Conservation (phyloP, 1,139 yeast species). For the Candida anutae region DNA sequence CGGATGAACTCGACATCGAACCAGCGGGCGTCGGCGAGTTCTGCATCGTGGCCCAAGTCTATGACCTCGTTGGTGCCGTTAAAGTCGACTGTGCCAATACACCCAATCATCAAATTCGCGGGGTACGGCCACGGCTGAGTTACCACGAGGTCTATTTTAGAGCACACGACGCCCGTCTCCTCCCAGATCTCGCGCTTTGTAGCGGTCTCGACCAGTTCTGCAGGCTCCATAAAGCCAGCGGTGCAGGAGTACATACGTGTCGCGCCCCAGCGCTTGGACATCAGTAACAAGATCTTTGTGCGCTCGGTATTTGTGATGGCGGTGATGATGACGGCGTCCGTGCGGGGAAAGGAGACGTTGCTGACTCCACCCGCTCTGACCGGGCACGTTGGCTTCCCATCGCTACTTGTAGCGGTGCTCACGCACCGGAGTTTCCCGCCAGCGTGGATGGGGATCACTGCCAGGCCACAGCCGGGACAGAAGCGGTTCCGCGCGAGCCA, state of each 20-base stretch:
- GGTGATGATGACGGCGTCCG: constrained; percentile 81
- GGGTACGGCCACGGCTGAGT: constrained; percentile 98
- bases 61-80: constrained; percentile 54
- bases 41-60: constrained; percentile 75
- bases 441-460: constrained; percentile 64
- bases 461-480: constrained; percentile 86
- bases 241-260: constrained; percentile 67
- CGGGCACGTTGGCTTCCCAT: constrained; percentile 33
- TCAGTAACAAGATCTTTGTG: constrained; percentile 62
- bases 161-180: constrained; percentile 78
- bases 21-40: constrained; percentile 81
- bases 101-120: constrained; percentile 87
- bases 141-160: constrained; percentile 50
- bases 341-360: constrained; percentile 76
- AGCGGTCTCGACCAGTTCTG: constrained; percentile 85
- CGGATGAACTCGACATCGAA: constrained; percentile 50
- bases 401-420: constrained; percentile 21
- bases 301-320: constrained; percentile 62
- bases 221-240: constrained; percentile 95
- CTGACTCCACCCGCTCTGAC: constrained; percentile 48
- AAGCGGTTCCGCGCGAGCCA: constrained; percentile 71
- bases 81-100: constrained; percentile 63
- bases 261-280: constrained; percentile 46
- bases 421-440: constrained; percentile 75
- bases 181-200: constrained; percentile 90